These are phyloP conservation scores for Trichoderma oligosporum DNA, from an alignment of 2,329 filamentous ascomycete species.

Conservation along the genomic window DNA sequence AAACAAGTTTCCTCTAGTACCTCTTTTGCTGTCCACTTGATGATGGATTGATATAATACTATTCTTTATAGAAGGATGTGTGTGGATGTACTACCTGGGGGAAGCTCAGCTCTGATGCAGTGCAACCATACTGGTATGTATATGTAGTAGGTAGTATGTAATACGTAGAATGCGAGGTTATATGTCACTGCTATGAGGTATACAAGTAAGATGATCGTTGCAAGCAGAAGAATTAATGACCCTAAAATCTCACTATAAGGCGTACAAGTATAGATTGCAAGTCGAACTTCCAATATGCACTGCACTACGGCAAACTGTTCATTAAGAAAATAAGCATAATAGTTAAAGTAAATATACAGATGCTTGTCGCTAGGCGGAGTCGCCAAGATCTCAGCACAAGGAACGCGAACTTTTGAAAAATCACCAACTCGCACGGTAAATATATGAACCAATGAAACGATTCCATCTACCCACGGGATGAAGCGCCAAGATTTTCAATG, in stretches of 20 bases:
- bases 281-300: no score
- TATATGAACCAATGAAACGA: conserved; percentile 8
- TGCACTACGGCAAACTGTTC: neutral
- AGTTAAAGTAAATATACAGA: neutral
- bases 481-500: neutral
- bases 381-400: neutral
- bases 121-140: neutral
- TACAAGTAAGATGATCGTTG: no score
- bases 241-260: no score
- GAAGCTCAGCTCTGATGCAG: neutral
- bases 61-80: no score
- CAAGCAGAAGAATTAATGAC: no score
- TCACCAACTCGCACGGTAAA: neutral
- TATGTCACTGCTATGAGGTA: no score
- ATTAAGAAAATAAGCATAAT: conserved; percentile 7
- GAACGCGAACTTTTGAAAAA: conserved; percentile 11
- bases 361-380: neutral
- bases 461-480: conserved; percentile 8
- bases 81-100: neutral
- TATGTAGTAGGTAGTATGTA: no score
- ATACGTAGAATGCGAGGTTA: no score
- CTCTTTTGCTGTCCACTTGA: neutral
- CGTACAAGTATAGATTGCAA: no score
- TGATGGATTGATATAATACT: no score
- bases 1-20: neutral